Percentiles rank a stretch among this genome's conserved stretches.
Evolutionary conservation across 768 basidiomycete genomes (phyloP).

Genomic region (Rubroboletus pulcherrimus): DNA sequence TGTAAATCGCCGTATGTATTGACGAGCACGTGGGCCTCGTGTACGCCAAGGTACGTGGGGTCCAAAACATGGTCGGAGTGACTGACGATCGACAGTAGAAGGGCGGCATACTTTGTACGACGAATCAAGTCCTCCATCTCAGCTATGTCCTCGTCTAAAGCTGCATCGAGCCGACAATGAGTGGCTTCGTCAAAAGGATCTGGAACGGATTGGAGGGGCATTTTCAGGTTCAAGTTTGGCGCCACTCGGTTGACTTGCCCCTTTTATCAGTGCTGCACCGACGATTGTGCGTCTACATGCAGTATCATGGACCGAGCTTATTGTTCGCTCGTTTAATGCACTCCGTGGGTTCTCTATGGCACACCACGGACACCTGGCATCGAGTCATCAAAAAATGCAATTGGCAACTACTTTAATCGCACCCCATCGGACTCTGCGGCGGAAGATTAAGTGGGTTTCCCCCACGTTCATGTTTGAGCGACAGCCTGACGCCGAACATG

Average conservation of each 20-base stretch:
- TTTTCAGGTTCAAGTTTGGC: neutral
- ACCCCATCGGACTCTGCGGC: neutral
- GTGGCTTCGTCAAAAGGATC: neutral
- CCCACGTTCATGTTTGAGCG: neutral
- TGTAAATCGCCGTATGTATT: neutral
- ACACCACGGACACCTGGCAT: too few species aligned
- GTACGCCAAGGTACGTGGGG: neutral
- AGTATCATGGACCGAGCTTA: neutral
- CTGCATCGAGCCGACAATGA: neutral
- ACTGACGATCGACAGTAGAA: neutral
- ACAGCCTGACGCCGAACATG: neutral
- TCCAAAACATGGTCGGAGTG: neutral
- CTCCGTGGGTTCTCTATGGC: too few species aligned
- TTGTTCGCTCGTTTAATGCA: too few species aligned
- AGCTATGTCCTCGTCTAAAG: neutral
- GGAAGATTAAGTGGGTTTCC: neutral
- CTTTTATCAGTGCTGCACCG: neutral
- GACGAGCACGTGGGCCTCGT: neutral
- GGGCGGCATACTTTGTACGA: neutral
- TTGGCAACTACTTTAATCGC: neutral
- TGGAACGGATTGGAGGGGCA: neutral
- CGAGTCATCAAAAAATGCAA: neutral
- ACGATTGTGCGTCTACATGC: neutral
- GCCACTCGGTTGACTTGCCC: neutral
- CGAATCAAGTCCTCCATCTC: too few species aligned